Evolutionary conservation across 805 yeast species (phyloP).

Genomic region (Myxozyma melibiosi): DNA sequence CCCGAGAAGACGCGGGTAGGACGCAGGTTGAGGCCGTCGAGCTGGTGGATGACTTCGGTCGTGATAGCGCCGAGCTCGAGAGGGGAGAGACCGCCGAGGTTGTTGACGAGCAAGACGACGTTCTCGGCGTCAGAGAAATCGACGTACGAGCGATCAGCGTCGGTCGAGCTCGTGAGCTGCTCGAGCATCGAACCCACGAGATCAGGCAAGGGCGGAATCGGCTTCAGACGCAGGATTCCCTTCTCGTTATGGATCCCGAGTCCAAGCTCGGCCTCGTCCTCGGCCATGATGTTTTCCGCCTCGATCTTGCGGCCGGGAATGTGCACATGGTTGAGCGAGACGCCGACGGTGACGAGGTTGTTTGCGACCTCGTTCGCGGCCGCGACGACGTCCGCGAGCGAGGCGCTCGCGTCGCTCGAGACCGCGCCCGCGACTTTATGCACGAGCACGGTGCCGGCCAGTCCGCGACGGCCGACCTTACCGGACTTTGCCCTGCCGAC

Average conservation of each 20-base stretch:
- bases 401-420: conserved; percentile 48
- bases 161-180: conserved; percentile 61
- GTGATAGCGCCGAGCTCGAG: conserved; percentile 77
- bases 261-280: conserved; percentile 80
- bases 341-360: conserved; percentile 81
- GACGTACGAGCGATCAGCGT: conserved; percentile 80
- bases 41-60: conserved; percentile 45
- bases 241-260: conserved; percentile 97
- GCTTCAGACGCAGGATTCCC: conserved; percentile 65
- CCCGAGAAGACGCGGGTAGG: conserved; percentile 77
- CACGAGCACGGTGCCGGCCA: conserved; percentile 86
- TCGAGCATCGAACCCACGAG: conserved; percentile 61
- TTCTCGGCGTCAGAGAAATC: conserved; percentile 64
- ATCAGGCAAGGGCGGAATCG: conserved; percentile 70
- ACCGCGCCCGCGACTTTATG: conserved; percentile 86
- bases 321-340: conserved; percentile 84
- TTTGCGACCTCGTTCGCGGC: conserved; percentile 64
- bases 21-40: conserved; percentile 43
- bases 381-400: conserved; percentile 56
- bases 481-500: conserved; percentile 90
- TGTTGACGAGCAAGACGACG: conserved; percentile 72
- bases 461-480: conserved; percentile 90
- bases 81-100: conserved; percentile 86
- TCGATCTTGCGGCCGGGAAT: conserved; percentile 73
- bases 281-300: conserved; percentile 55